These are phyloP conservation scores for Entomophthora muscae DNA, from an alignment of 371 early-diverging fungal species.

Conservation along the genomic window DNA sequence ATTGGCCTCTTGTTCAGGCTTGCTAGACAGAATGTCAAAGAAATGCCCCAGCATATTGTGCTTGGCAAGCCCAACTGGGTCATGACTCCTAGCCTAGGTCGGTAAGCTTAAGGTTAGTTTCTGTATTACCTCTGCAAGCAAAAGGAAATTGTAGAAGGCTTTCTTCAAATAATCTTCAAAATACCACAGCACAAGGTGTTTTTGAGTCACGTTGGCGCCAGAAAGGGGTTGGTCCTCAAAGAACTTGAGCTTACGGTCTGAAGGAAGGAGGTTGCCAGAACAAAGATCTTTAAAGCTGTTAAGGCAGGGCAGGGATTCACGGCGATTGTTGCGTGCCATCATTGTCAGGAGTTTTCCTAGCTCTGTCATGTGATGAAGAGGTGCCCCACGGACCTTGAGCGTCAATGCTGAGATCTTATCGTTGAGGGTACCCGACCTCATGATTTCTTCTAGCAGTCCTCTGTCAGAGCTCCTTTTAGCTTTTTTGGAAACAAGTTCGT, in stretches of 20 bases:
- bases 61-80: constrained; percentile 64
- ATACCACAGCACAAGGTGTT: constrained; percentile 69
- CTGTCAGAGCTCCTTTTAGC: constrained; percentile 51
- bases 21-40: constrained; percentile 52
- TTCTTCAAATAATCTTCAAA: constrained; percentile 89
- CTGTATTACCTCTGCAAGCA: constrained; percentile 45
- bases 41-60: constrained; percentile 55
- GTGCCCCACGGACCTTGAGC: constrained; percentile 77
- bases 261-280: constrained; percentile 49
- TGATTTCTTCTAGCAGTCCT: constrained; percentile 66
- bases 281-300: constrained; percentile 82
- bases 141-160: constrained; percentile 69
- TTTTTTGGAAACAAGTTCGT: constrained; percentile 36
- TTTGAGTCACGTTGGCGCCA: constrained; percentile 30
- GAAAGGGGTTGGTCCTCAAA: constrained; percentile 73
- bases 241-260: constrained; percentile 67
- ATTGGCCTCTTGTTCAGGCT: constrained; percentile 92
- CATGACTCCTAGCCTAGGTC: constrained; percentile 22
- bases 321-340: constrained; percentile 74
- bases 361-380: constrained; percentile 61
- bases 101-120: not conserved
- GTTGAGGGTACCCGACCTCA: constrained; percentile 75
- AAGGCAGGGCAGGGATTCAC: constrained; percentile 70
- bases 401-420: constrained; percentile 90
- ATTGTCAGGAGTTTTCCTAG: constrained; percentile 66